These are phyloP conservation scores for Botrytis hyacinthi DNA, from an alignment of 2,329 filamentous ascomycete species.

Conservation along the genomic window DNA sequence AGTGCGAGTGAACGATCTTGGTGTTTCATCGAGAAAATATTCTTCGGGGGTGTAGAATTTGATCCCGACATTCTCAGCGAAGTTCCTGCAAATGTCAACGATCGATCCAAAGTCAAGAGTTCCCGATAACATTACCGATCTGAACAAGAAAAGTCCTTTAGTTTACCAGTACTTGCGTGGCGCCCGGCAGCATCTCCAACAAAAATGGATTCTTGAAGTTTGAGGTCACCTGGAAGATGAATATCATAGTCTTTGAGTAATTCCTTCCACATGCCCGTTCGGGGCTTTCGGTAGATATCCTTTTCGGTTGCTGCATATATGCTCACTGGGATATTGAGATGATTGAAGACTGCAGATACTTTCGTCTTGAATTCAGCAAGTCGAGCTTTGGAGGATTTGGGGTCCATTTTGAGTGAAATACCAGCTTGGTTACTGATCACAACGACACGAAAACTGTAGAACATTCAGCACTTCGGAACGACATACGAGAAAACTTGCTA, in stretches of 20 bases:
- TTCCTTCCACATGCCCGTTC: slow-evolving; percentile 83
- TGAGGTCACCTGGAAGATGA: slow-evolving; percentile 51
- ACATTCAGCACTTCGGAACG: slow-evolving; percentile 14
- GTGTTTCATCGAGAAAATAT: slow-evolving; percentile 71
- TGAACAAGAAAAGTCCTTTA: slow-evolving; percentile 64
- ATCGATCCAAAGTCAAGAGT: not conserved
- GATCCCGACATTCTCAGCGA: slow-evolving; percentile 82
- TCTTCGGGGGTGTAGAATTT: slow-evolving; percentile 85
- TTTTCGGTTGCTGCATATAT: slow-evolving; percentile 84
- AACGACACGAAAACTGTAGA: slow-evolving; percentile 65
- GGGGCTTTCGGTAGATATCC: slow-evolving; percentile 83
- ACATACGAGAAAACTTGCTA: slow-evolving; percentile 18
- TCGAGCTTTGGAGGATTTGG: slow-evolving; percentile 67
- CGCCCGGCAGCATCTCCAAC: slow-evolving; percentile 81
- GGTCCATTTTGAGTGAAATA: slow-evolving; percentile 68
- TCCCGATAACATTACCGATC: slow-evolving; percentile 43
- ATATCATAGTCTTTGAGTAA: slow-evolving; percentile 53
- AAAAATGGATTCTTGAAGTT: slow-evolving; percentile 72
- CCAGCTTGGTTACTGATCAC: slow-evolving; percentile 89
- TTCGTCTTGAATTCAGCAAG: slow-evolving; percentile 82
- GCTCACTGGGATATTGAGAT: slow-evolving; percentile 72
- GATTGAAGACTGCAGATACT: slow-evolving; percentile 63
- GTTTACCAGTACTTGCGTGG: slow-evolving; percentile 45
- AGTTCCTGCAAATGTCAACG: slow-evolving; percentile 55
- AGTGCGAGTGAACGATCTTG: slow-evolving; percentile 62